Conservation (phyloP, 768 basidiomycete genomes). For the Lyophyllum atratum region DNA sequence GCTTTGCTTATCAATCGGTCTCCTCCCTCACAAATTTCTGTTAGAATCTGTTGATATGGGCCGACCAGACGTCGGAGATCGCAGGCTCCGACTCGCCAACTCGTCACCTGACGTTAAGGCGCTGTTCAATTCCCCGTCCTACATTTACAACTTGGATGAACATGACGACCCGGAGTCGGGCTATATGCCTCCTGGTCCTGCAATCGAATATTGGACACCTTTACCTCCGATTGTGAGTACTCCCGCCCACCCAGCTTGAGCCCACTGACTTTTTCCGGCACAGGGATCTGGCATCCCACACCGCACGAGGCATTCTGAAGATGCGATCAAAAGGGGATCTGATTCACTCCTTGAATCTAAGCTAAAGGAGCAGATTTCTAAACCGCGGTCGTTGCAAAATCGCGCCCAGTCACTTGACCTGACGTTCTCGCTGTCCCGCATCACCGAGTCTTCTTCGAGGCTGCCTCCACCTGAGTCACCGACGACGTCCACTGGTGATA, state of each 20-base stretch:
- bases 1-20: constrained; percentile 1
- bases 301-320: constrained; percentile 71
- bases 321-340: constrained; percentile 78
- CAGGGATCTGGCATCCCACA: constrained; percentile 71
- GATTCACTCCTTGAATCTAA: constrained; percentile 86
- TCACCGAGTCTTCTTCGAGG: constrained; percentile 65
- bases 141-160: constrained; percentile 79
- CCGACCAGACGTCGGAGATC: constrained; percentile 69
- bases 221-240: constrained; percentile 71
- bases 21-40: background rate
- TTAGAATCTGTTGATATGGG: constrained; percentile 79
- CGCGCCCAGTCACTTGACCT: constrained; percentile 90
- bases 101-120: constrained; percentile 97
- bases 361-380: constrained; percentile 72
- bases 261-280: constrained; percentile 13
- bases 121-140: constrained; percentile 84
- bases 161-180: constrained; percentile 64
- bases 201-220: constrained; percentile 76
- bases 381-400: constrained; percentile 81
- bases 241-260: constrained; percentile 5
- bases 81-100: constrained; percentile 78
- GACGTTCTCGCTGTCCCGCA: constrained; percentile 80
- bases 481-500: constrained; percentile 74
- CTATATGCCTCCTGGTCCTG: constrained; percentile 50
- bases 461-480: constrained; percentile 78